Evolutionary conservation across 1,284 basidiomycete species (phyloP), one percentile per base, ranked within the genome.

Genomic region (Tetrapyrgos nigripes): DNA sequence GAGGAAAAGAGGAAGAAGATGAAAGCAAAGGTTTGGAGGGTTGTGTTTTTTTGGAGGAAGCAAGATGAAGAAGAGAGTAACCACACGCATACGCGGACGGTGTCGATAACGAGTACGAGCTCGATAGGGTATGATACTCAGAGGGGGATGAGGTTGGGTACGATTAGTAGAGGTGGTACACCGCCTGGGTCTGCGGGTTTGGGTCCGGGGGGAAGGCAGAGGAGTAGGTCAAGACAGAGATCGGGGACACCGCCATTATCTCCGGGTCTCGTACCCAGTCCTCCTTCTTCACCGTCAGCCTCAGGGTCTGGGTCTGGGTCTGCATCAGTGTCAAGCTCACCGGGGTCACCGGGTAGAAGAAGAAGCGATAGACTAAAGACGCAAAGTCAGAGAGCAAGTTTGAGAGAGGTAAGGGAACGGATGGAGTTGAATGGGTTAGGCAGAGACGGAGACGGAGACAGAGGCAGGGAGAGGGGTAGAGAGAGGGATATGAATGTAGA

Each of bases 1-100:
- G 75, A 70, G 26, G 69, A 73, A 52, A 73, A 83, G 62, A 76
- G 81, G 49, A 75, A 70, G 26, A 69, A 73, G 52, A 73, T 72
- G 60, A 68, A 71, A 52, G 80, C 79, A 11, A 81, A 81, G 74
- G 67, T 72, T 40, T 79, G 79, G 53, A 79, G 73, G 45, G 69
- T 64, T 74, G 71, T 73, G 29, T 60, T 69, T 57, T 71, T 67
- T 57, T 70, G 72, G 71, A 60, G 53, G 43, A 45, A 64, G 19
- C 58, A 54, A 26, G 40, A 27, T 57, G 37, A 40, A 40, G 19
- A n/a, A n/a, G 37, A 40, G 37, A 14, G 31, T 8, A 40, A 8
- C 14, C 8, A 11, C 56, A 64, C 6, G 63, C 70, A 13, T 50
- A 47, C 21, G n/a, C 35, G 52, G 27, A 57, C 71, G 62, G 57